Conservation (phyloP, 805 yeast species). For the Pichia kluyveri region DNA sequence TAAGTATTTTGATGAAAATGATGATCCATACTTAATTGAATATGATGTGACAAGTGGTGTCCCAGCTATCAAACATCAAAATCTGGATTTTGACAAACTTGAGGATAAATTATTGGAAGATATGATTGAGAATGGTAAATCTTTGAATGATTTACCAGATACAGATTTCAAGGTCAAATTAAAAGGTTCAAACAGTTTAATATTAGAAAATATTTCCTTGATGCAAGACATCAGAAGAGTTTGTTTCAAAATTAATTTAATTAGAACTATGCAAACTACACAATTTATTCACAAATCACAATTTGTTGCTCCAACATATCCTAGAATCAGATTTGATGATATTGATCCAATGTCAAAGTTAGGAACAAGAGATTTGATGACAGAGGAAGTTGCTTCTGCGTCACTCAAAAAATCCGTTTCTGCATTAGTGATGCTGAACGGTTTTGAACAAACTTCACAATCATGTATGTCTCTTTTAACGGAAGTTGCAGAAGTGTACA, state of each 20-base stretch:
- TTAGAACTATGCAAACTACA: constrained; percentile 85
- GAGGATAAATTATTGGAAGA: constrained; percentile 37
- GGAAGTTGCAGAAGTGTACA: constrained; percentile 73
- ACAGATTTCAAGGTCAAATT: constrained; percentile 34
- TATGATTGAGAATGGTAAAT: constrained; percentile 22
- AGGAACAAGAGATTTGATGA: constrained; percentile 54
- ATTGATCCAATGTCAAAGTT: constrained; percentile 77
- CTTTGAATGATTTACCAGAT: constrained; percentile 27
- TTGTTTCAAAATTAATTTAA: constrained; percentile 80
- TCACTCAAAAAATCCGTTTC: constrained; percentile 63
- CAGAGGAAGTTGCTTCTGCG: constrained; percentile 52
- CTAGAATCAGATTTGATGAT: constrained; percentile 50
- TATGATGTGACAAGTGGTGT: constrained; percentile 78
- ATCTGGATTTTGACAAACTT: constrained; percentile 35
- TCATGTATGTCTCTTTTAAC: constrained; percentile 72
- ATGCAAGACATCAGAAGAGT: constrained; percentile 85
- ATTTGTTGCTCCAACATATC: constrained; percentile 59
- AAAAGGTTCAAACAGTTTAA: constrained; percentile 51
- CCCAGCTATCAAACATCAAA: constrained; percentile 54
- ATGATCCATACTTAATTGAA: constrained; percentile 63
- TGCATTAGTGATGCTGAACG: constrained; percentile 81
- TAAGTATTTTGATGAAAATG: constrained; percentile 39
- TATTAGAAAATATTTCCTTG: constrained; percentile 58
- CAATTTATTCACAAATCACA: constrained; percentile 68
- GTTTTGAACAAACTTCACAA: constrained; percentile 78